Percentiles rank a stretch among this genome's conserved stretches.
phyloP scores from a whole-genome alignment of 768 basidiomycete species.

The Leccinum arenicola region DNA sequence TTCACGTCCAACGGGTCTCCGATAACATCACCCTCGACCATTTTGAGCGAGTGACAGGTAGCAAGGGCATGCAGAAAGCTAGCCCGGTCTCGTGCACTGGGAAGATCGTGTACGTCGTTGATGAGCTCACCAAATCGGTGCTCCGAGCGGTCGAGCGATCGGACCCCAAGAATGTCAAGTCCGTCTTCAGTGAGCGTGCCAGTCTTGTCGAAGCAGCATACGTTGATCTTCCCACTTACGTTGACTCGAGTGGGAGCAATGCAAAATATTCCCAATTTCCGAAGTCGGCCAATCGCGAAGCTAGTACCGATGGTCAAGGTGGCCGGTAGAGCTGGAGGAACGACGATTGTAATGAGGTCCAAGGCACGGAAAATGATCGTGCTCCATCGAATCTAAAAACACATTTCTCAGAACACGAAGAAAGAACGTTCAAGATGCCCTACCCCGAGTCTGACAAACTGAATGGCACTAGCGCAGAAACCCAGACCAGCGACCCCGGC shows the following conservation, averaged over 20 bases:
- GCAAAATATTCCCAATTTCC: slow-evolving; percentile 88
- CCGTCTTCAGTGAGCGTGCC: slow-evolving; percentile 98
- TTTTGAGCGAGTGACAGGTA: slow-evolving; percentile 94
- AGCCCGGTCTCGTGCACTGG: slow-evolving; percentile 66
- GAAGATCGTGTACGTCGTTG: slow-evolving; percentile 83
- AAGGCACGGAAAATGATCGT: slow-evolving; percentile 90
- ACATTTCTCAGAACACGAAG: slow-evolving; percentile 7
- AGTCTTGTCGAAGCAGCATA: slow-evolving; percentile 99
- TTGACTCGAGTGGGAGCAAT: slow-evolving; percentile 96
- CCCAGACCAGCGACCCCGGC: slow-evolving; percentile 89
- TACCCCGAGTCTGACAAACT: slow-evolving; percentile 89
- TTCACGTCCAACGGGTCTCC: slow-evolving; percentile 96
- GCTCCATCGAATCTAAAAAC: slow-evolving; percentile 73
- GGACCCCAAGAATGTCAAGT: slow-evolving; percentile 92
- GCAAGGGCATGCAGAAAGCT: slow-evolving; percentile 89
- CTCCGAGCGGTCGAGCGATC: slow-evolving; percentile 72
- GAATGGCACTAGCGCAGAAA: slow-evolving; percentile 87
- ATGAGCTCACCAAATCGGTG: slow-evolving; percentile 89
- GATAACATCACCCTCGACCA: slow-evolving; percentile 81
- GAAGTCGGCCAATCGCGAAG: slow-evolving; percentile 86
- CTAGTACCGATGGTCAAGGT: slow-evolving; percentile 97
- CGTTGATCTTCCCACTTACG: slow-evolving; percentile 92
- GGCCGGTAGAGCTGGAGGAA: slow-evolving; percentile 95
- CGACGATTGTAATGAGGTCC: slow-evolving; percentile 95
- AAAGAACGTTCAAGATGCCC: slow-evolving; percentile 3